Evolutionary conservation across 202 grass and related monocot genomes (phyloP).

Genomic region (Panicum virgatum): DNA sequence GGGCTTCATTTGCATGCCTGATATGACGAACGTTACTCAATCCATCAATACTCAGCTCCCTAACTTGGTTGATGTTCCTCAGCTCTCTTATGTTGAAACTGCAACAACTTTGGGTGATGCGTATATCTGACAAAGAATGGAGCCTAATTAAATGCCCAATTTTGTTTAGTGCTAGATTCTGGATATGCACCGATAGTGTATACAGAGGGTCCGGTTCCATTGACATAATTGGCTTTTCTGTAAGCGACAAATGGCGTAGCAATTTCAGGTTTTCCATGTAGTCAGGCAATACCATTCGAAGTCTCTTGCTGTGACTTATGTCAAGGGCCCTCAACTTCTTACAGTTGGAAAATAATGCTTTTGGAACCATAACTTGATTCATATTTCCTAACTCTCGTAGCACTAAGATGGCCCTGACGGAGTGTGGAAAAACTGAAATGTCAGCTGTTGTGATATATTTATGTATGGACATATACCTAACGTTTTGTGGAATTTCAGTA

Average conservation of each 20-base stretch:
- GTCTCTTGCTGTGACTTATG: accelerated
- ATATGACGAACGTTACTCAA: conserved; percentile 3
- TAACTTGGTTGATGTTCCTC: conserved; percentile 22
- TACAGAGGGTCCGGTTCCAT: too few species aligned
- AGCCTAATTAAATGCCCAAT: conserved; percentile 22
- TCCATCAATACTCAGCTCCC: conserved; percentile 1
- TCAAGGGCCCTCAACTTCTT: not conserved
- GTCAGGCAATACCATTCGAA: not conserved
- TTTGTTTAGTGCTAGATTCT: not conserved
- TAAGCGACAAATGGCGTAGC: not conserved
- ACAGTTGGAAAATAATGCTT: not conserved
- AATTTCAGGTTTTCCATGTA: conserved; percentile 23
- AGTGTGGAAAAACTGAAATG: not conserved
- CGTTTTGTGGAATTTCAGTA: not conserved
- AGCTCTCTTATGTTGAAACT: conserved; percentile 32
- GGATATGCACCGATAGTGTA: too few species aligned
- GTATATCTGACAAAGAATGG: conserved; percentile 16
- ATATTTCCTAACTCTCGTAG: not conserved
- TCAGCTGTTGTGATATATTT: accelerated
- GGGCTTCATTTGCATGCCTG: conserved; percentile 18
- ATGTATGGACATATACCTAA: not conserved
- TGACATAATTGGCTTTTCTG: too few species aligned
- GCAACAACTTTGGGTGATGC: not conserved
- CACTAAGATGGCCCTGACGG: conserved; percentile 6
- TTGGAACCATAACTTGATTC: not conserved